Evolutionary conservation across 495 filamentous ascomycete genomes (phyloP).

Genomic region (Penicillium steckii): DNA sequence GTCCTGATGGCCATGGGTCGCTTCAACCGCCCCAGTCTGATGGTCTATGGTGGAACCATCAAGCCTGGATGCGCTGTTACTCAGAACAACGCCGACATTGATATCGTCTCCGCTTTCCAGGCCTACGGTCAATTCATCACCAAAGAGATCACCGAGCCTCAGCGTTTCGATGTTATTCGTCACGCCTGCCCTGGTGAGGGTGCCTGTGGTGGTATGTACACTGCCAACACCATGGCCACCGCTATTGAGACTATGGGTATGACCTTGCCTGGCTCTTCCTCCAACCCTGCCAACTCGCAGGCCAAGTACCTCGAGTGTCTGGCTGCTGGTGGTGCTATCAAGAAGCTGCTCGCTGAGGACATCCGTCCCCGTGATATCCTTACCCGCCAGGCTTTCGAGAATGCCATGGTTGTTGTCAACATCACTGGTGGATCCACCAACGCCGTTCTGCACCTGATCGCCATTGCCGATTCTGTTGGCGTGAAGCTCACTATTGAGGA

Average conservation of each 20-base stretch:
- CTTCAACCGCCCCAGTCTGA: conserved; percentile 87
- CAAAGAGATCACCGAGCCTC: conserved; percentile 86
- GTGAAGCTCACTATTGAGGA: conserved; percentile 95
- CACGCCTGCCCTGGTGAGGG: conserved; percentile 91
- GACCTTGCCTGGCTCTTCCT: conserved; percentile 90
- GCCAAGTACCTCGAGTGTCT: conserved; percentile 86
- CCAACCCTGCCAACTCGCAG: conserved; percentile 83
- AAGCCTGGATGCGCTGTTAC: conserved; percentile 79
- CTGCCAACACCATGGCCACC: conserved; percentile 96
- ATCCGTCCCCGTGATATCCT: conserved; percentile 88
- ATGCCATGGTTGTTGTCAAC: conserved; percentile 94
- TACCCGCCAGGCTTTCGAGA: conserved; percentile 89
- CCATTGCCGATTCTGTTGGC: conserved; percentile 92
- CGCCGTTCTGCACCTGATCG: conserved; percentile 93
- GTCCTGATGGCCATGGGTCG: conserved; percentile 97
- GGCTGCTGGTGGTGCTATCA: conserved; percentile 80
- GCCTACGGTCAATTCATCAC: conserved; percentile 93
- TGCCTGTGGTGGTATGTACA: conserved; percentile 99
- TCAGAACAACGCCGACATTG: conserved; percentile 73
- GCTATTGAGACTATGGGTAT: conserved; percentile 97
- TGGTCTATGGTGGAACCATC: conserved; percentile 97
- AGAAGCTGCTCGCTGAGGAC: conserved; percentile 80
- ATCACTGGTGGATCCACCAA: conserved; percentile 97
- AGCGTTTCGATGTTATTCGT: conserved; percentile 91
- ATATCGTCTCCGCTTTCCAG: conserved; percentile 97